A percentile compares a stretch with the other conserved stretches of the same genome.
Conservation (phyloP, 768 basidiomycete genomes). For the Mycena chlorophos region DNA sequence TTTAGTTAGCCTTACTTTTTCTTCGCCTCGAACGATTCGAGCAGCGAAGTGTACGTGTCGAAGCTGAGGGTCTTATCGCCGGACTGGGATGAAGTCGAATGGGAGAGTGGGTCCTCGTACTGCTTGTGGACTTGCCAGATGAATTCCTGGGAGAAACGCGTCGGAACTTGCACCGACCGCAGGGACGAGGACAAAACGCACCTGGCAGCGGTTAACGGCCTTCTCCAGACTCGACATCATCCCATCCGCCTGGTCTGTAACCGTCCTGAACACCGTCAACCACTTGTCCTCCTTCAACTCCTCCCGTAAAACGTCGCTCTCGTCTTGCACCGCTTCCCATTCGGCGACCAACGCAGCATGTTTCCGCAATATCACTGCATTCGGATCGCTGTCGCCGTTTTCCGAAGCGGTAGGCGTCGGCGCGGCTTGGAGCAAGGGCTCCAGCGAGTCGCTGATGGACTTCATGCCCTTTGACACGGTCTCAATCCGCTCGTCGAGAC, state of each 20-base stretch:
- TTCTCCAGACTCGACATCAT: slow-evolving; percentile 98
- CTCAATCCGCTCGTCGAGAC: slow-evolving; percentile 77
- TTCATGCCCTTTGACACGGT: slow-evolving; percentile 71
- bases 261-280: slow-evolving; percentile 92
- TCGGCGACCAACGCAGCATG: slow-evolving; percentile 70
- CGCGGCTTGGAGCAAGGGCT: slow-evolving; percentile 53
- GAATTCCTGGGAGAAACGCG: slow-evolving; percentile 62
- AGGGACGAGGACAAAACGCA: slow-evolving; percentile 38
- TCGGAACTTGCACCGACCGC: not conserved
- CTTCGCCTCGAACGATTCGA: slow-evolving; percentile 83
- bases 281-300: slow-evolving; percentile 98
- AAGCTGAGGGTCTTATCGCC: slow-evolving; percentile 55
- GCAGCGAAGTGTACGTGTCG: slow-evolving; percentile 64
- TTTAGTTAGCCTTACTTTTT: slow-evolving; percentile 73
- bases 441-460: slow-evolving; percentile 62
- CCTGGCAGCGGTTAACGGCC: slow-evolving; percentile 87
- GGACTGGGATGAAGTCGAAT: slow-evolving; percentile 44
- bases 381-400: slow-evolving; percentile 40
- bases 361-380: slow-evolving; percentile 63
- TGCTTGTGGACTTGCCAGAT: slow-evolving; percentile 77
- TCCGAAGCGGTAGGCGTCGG: slow-evolving; percentile 49
- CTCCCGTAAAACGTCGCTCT: slow-evolving; percentile 79
- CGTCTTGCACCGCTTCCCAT: slow-evolving; percentile 80
- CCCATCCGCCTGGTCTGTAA: slow-evolving; percentile 91
- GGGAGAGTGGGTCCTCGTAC: slow-evolving; percentile 47